These are phyloP conservation scores for Venturia carpophila DNA, from an alignment of 2,329 filamentous ascomycete genomes.

Conservation along the genomic window DNA sequence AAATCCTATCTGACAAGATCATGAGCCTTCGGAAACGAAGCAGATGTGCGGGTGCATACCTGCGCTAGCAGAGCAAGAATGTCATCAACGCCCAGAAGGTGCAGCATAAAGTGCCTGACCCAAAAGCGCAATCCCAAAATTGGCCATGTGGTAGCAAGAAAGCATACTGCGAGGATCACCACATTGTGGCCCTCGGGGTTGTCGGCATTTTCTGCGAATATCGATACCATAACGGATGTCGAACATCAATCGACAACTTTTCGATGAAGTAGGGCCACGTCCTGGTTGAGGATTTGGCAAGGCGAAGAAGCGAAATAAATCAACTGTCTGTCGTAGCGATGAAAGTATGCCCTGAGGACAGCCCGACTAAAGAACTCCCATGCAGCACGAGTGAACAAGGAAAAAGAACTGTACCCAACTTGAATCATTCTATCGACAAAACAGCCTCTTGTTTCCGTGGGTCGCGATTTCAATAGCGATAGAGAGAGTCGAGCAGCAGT, in stretches of 20 bases:
- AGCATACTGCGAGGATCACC: conserved; percentile 7
- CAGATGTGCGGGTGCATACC: background rate
- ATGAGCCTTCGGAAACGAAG: background rate
- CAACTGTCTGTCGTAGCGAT: background rate
- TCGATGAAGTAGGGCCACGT: background rate
- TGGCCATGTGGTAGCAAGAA: conserved; percentile 11
- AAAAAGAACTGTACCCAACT: background rate
- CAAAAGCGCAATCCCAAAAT: background rate
- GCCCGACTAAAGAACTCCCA: background rate
- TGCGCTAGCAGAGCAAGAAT: background rate
- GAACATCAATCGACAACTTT: background rate
- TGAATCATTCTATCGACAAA: background rate
- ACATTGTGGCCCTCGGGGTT: background rate
- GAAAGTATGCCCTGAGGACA: background rate
- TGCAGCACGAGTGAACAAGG: background rate
- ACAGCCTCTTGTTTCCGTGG: background rate
- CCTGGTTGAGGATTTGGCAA: background rate
- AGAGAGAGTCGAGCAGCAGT: background rate
- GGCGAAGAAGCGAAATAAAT: background rate
- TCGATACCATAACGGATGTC: background rate
- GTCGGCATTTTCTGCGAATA: background rate
- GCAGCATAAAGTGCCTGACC: conserved; percentile 6
- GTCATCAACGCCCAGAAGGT: conserved; percentile 4
- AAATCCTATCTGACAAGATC: background rate
- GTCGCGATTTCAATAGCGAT: background rate